Percentiles rank a stretch among this genome's conserved stretches.
Conservation (phyloP, 2,329 filamentous ascomycete genomes). For the Aphanocladium album region DNA sequence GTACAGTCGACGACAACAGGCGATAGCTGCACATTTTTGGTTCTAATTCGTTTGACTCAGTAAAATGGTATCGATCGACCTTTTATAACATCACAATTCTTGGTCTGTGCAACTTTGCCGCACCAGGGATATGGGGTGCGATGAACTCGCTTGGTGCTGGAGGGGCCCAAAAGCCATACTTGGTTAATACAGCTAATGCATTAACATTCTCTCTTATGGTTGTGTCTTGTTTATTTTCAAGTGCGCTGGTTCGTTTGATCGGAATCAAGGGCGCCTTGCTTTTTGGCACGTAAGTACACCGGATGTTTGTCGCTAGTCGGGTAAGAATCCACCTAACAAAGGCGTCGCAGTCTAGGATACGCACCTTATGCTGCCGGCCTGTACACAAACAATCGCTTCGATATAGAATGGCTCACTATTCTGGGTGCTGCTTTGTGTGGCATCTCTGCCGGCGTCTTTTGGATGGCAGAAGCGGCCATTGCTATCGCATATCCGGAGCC, state of each 20-base stretch:
- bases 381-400: slow-evolving; percentile 68
- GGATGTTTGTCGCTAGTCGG: no score
- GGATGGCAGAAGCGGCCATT: slow-evolving; percentile 71
- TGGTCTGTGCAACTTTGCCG: slow-evolving; percentile 64
- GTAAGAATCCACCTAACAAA: not conserved
- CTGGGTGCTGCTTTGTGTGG: slow-evolving; percentile 65
- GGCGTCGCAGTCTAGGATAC: slow-evolving; percentile 50
- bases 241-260: slow-evolving; percentile 58
- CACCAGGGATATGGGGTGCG: slow-evolving; percentile 67
- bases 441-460: slow-evolving; percentile 67
- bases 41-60: slow-evolving; percentile 26
- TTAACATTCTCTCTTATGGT: slow-evolving; percentile 71
- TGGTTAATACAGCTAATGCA: slow-evolving; percentile 67
- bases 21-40: not conserved
- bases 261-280: slow-evolving; percentile 68
- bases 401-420: slow-evolving; percentile 63
- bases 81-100: slow-evolving; percentile 69
- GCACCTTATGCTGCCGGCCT: slow-evolving; percentile 66
- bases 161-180: slow-evolving; percentile 57
- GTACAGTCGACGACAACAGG: not conserved
- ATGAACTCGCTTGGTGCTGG: slow-evolving; percentile 72
- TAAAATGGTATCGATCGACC: slow-evolving; percentile 66
- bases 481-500: slow-evolving; percentile 68
- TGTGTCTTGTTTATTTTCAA: slow-evolving; percentile 61
- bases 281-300: slow-evolving; percentile 55